Evolutionary conservation across 192 early-diverging fungal genomes (phyloP).

Genomic region (Backusella mclennaniae): DNA sequence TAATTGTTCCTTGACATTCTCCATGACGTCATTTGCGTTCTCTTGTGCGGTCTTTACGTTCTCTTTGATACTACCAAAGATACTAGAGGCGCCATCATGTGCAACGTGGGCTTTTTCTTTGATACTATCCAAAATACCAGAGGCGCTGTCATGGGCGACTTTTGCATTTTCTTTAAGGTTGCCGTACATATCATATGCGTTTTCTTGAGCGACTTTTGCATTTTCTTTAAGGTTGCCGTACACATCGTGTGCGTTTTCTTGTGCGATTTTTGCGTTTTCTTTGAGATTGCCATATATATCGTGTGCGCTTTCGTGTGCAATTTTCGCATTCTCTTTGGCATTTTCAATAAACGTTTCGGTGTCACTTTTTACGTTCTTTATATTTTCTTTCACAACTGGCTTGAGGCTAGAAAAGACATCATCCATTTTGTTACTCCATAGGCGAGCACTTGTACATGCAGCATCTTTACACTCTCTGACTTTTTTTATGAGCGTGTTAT

Average conservation of each 20-base stretch:
- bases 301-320: background rate
- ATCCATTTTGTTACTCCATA: background rate
- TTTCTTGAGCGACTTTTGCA: background rate
- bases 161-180: background rate
- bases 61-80: background rate
- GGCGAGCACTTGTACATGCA: background rate
- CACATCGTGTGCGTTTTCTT: background rate
- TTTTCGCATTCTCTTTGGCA: background rate
- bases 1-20: background rate
- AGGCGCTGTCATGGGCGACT: background rate
- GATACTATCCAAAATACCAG: background rate
- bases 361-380: background rate
- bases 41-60: background rate
- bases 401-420: background rate
- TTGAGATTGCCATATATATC: background rate
- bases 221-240: background rate
- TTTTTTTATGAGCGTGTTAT: background rate
- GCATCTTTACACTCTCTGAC: slow-evolving; percentile 6
- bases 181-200: background rate
- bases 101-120: background rate
- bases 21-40: background rate
- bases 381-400: background rate
- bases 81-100: background rate
- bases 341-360: background rate
- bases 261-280: background rate